A percentile compares a stretch with the other conserved stretches of the same genome.
Conservation (phyloP, 305 asterid genomes). For the Rubia balearica region DNA sequence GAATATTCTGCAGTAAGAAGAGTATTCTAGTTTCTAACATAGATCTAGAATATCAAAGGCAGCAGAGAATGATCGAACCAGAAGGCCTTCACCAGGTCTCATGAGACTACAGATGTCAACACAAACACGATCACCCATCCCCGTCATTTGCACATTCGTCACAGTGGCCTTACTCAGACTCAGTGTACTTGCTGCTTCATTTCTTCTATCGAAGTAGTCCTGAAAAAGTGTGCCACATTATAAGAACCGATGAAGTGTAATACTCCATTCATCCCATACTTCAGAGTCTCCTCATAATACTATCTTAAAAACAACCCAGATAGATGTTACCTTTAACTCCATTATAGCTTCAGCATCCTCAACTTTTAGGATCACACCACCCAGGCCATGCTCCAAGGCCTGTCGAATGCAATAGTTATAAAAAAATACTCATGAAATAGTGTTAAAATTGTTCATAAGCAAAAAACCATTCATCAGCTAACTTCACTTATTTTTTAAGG, state of each 20-base stretch:
- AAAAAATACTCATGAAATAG: background rate
- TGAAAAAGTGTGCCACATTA: slow-evolving; percentile 22
- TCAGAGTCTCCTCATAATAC: background rate
- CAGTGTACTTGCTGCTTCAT: slow-evolving; percentile 42
- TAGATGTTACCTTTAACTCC: slow-evolving; percentile 59
- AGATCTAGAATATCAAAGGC: background rate
- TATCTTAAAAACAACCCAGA: slow-evolving; percentile 2
- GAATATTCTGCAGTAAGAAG: slow-evolving; percentile 17
- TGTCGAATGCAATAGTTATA: slow-evolving; percentile 26
- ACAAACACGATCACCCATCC: slow-evolving; percentile 93
- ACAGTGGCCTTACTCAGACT: slow-evolving; percentile 52
- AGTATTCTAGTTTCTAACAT: background rate
- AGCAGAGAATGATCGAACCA: slow-evolving; percentile 38
- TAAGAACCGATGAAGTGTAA: slow-evolving; percentile 18
- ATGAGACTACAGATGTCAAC: slow-evolving; percentile 90
- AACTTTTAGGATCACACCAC: slow-evolving; percentile 83
- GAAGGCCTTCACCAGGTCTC: slow-evolving; percentile 96
- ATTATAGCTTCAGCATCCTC: slow-evolving; percentile 53
- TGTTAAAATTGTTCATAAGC: background rate
- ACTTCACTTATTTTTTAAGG: background rate
- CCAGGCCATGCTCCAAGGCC: slow-evolving; percentile 90
- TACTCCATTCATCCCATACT: background rate
- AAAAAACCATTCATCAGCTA: no score
- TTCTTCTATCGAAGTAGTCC: slow-evolving; percentile 70
- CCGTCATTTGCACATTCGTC: slow-evolving; percentile 57